phyloP scores from a whole-genome alignment of 202 grass and related monocot genomes.

The Sporobolus alterniflorus region DNA sequence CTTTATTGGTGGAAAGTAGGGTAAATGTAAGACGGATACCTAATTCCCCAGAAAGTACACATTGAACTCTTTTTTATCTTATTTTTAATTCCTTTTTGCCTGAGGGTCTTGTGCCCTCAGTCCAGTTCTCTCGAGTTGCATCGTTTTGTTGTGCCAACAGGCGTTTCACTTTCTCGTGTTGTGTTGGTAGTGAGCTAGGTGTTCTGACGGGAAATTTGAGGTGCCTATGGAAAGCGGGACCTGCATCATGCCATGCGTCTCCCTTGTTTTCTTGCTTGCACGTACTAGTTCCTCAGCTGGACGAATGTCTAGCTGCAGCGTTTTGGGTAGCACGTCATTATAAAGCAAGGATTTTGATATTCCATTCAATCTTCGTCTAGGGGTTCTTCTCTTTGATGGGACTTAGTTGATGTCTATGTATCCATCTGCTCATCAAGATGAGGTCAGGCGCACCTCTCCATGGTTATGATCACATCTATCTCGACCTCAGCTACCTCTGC shows the following conservation, averaged over 20 bases:
- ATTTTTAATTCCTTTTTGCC: constrained; percentile 64
- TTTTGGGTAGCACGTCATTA: background rate
- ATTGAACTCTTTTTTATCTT: constrained; percentile 76
- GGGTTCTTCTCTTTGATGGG: too few relatives aligned
- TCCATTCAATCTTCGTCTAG: background rate
- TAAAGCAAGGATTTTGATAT: background rate
- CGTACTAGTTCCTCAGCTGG: background rate
- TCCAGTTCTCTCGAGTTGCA: constrained; percentile 44
- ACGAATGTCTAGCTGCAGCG: background rate
- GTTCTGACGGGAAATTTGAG: constrained; percentile 2
- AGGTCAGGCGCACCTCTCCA: too few relatives aligned
- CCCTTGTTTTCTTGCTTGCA: constrained; percentile 14
- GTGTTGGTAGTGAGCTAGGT: constrained; percentile 33
- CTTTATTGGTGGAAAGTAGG: constrained; percentile 66
- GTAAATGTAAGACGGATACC: constrained; percentile 98
- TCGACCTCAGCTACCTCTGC: too few relatives aligned
- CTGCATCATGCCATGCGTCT: constrained; percentile 29
- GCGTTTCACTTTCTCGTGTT: constrained; percentile 1
- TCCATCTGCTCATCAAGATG: too few relatives aligned
- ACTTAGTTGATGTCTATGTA: too few relatives aligned
- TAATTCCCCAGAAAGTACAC: constrained; percentile 97
- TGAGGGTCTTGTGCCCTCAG: constrained; percentile 54
- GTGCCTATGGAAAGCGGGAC: constrained; percentile 21
- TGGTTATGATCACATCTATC: too few relatives aligned
- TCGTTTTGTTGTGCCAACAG: constrained; percentile 39